Base-by-base conservation (phyloP, 768 basidiomycete genomes). In the Boletus reticuloceps region DNA sequence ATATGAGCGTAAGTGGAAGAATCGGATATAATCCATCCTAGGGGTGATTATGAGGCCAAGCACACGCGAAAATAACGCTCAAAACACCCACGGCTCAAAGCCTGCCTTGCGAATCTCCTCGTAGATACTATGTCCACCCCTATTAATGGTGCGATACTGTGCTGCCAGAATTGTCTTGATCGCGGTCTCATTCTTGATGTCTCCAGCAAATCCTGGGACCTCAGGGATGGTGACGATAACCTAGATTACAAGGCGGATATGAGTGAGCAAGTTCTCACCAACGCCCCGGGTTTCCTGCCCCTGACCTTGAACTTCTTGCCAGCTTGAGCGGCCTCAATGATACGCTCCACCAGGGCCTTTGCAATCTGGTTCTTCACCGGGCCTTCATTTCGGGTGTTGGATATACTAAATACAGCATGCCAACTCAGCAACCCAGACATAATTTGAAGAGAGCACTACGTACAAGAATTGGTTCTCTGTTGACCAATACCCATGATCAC, bases 1-100 rank as follows among this genome's bases (percentile, higher is more conserved):
- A 67, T 95, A 99, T 1, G 87, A 77, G 31, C 97, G 82, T 25
- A 99, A 79, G 72, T 98, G 94, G 75, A 91, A 98, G 79, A 97
- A 93, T 12, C 86, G 82, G 62, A 97, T 89, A 67, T 88, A 94
- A 54, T 94, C 86, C 73, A 76, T 64, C n/a, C 91, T 92, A 58
- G 45, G n/a, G 40, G 49, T 19, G 34, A 45, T 36, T 16, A 22
- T 52, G 55, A 50, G 42, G 17, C 29, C 27, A 44, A 20, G 43
- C 38, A 37, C 19, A 11, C n/a, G 12, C 45, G 9, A 53, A 34
- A 19, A 32, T 9, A 41, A 9, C 17, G 34, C 19, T 8, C 0
- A 11, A 52, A 58, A 51, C 22, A 67, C 88, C 59, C 62, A 91
- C 88, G 91, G 90, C 34, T 94, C 88, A 61, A 77, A 88, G 5